Percentiles rank a stretch among this genome's conserved stretches.
These are phyloP conservation scores for Xylaria palmicola DNA, from an alignment of 495 filamentous ascomycete genomes.

Conservation along the genomic window DNA sequence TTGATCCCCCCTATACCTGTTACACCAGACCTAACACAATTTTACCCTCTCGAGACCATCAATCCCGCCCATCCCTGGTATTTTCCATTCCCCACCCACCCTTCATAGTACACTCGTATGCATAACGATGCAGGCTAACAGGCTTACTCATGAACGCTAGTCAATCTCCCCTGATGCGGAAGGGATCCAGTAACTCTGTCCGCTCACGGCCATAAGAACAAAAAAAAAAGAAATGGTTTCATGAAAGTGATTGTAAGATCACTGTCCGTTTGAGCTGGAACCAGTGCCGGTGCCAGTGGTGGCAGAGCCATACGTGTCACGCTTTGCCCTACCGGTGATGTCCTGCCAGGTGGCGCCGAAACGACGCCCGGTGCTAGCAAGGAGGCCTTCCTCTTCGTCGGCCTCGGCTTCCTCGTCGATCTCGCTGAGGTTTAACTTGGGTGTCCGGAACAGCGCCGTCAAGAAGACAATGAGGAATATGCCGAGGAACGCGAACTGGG, in stretches of 20 bases:
- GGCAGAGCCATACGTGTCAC: constrained; percentile 5
- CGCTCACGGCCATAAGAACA: too few relatives aligned
- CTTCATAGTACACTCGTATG: background rate
- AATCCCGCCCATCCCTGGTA: background rate
- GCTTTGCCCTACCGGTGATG: constrained; percentile 58
- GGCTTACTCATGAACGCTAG: background rate
- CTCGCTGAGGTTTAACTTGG: constrained; percentile 68
- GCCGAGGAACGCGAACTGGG: constrained; percentile 85
- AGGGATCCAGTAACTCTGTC: background rate
- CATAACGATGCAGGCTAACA: background rate
- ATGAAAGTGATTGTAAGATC: background rate
- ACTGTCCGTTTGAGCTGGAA: constrained; percentile 2
- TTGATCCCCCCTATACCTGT: background rate
- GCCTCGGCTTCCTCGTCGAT: constrained; percentile 86
- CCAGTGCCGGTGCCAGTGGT: background rate
- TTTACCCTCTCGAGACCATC: background rate
- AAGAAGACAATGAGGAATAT: constrained; percentile 78
- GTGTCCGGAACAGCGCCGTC: constrained; percentile 74
- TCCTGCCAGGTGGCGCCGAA: constrained; percentile 88
- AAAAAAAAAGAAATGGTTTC: background rate
- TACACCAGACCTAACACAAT: background rate
- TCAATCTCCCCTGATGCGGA: background rate
- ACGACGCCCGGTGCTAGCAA: constrained; percentile 75
- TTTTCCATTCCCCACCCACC: background rate
- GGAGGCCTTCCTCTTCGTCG: constrained; percentile 90